Evolutionary conservation across 2,329 filamentous ascomycete species (phyloP), one percentile per base, ranked within the genome.

Genomic region (Aspergillus pseudoterreus): DNA sequence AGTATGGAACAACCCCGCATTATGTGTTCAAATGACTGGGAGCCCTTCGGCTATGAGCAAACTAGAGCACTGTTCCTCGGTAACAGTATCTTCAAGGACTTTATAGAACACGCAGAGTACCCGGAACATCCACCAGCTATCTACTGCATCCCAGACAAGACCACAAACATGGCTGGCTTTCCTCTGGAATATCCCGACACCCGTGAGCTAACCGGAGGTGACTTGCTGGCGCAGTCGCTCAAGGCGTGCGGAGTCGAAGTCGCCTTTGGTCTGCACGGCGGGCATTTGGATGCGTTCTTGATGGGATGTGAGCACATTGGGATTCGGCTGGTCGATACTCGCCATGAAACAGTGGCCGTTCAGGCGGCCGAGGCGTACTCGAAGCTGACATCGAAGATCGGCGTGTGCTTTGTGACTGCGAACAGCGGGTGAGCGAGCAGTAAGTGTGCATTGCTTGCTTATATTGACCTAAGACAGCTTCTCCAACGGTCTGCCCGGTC

Each of bases 221-320:
- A 78, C 53, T 65, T 78, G 2, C 63, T 77, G 2, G 75, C 74
- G 0, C 75, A 78, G 61, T 72, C 65, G 10, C 65, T 78, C 4
- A 62, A 69, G 24, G 64, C 71, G 22, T 60, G 76, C 0, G 75
- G 74, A 6, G 70, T 73, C 2, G 64, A 70, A 15, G 72, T 77
- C 15, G 71, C 72, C 1, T 78, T 78, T 51, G 75, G 75, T 17
- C 60, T 78, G 10, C 76, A 78, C 54, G 76, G 75, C 2, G 75
- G 76, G 8, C 75, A 78, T 56, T 65, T 78, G 1, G 75, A 78
- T 61, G 74, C 75, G 12, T 78, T 78, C 52, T 61, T 78, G 2
- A 68, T 77, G 59, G 76, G 73, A 6, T 74, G 71, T 49, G 64
- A 67, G 4, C 62, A 68, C 19, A 53, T 63, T 12, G 73, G 69